Percentiles rank a stretch among this genome's conserved stretches.
These are phyloP conservation scores for Bolboschoenoplectus hybrid DNA, from an alignment of 202 grass and related monocot species.

Conservation along the genomic window DNA sequence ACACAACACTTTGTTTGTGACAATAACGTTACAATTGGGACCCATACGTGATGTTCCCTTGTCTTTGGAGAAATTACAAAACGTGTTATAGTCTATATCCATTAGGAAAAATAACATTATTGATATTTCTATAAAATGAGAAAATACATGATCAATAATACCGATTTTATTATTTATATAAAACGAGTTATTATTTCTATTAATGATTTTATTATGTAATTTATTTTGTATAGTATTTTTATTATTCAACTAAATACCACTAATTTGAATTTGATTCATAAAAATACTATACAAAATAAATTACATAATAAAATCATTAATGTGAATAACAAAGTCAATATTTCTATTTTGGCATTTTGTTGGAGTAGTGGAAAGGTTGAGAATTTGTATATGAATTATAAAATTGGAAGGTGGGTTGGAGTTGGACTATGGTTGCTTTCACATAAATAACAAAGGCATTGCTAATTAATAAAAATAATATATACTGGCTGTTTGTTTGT, in stretches of 20 bases:
- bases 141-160: no score
- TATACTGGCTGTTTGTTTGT: conserved; percentile 2
- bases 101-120: neutral
- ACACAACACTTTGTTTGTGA: neutral
- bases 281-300: no score
- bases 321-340: neutral
- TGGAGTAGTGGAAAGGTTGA: neutral
- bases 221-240: no score
- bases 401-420: no score
- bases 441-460: neutral
- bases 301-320: no score
- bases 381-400: neutral
- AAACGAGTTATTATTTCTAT: no score
- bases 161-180: no score
- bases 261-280: no score
- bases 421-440: conserved; percentile 34
- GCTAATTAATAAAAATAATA: neutral
- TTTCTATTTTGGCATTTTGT: conserved; percentile 31
- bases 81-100: neutral
- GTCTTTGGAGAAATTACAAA: conserved; percentile 29
- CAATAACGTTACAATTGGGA: neutral
- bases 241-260: no score
- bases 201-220: no score
- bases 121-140: no score
- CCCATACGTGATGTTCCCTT: conserved; percentile 37